A percentile compares a stretch with the other conserved stretches of the same genome.
phyloP scores from a whole-genome alignment of 202 grass and related monocot genomes.

The Carex arenaria region DNA sequence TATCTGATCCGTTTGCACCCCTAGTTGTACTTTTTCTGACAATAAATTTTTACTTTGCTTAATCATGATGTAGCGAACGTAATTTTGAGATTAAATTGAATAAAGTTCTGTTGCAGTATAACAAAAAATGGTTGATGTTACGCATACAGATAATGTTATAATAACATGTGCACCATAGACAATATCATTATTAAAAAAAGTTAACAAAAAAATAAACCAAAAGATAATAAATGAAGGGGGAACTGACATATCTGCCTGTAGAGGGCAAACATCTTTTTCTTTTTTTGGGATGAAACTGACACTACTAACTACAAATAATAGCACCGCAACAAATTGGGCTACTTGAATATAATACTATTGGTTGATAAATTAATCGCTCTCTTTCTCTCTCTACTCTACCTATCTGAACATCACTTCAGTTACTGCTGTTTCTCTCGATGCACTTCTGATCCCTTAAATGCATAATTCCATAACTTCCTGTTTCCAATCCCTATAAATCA shows the following conservation, averaged over 20 bases:
- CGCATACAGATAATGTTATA: not conserved
- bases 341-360: not conserved
- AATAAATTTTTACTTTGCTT: too few species aligned
- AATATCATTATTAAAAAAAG: not conserved
- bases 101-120: not conserved
- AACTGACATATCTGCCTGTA: not conserved
- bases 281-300: slow-evolving; percentile 10
- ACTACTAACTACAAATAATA: not conserved
- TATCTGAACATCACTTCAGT: not conserved
- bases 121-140: not conserved
- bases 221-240: not conserved
- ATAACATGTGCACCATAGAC: not conserved
- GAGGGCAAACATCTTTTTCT: not conserved
- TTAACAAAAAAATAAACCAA: not conserved
- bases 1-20: too few species aligned
- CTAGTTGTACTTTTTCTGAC: too few species aligned
- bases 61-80: too few species aligned
- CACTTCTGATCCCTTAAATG: slow-evolving; percentile 10
- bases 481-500: slow-evolving; percentile 11
- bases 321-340: slow-evolving; percentile 3
- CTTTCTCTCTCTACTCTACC: not conserved
- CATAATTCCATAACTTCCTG: not conserved
- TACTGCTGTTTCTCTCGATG: slow-evolving; percentile 11
- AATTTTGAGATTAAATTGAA: too few species aligned
- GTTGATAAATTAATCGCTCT: not conserved